Evolutionary conservation across 2,329 filamentous ascomycete species (phyloP), one percentile per base, ranked within the genome.

Genomic region (Curvularia spicifera): DNA sequence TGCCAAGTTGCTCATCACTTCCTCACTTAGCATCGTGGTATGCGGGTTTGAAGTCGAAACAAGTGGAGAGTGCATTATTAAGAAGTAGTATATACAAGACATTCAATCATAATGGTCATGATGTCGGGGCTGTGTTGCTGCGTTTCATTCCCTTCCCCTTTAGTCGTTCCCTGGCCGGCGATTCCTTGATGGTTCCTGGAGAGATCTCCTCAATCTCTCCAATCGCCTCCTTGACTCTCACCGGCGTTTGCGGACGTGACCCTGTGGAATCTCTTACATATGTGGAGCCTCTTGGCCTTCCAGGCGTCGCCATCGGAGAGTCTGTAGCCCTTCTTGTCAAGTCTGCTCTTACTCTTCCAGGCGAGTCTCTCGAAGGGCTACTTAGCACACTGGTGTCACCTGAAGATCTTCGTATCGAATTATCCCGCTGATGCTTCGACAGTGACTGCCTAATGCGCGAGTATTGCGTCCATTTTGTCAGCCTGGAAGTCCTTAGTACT

Each of bases 341-440:
- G 13, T 59, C 56, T 35, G 33, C 33, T 44, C 47, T 51, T 22
- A 56, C 47, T 12, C 56, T 56, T 29, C 57, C 57, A 3, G 53
- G 53, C 1, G 57, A 59, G 24, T 56, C 57, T 48, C 48, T 45
- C n/a, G 43, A 45, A 20, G 53, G 53, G 29, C 49, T 52, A 42
- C 39, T 44, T 3, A 52, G 10, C 33, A 51, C 55, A 18, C 40
- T 57, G 15, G 29, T 31, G 13, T 57, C 57, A 28, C 57, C 57
- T 3, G 55, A 57, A 26, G 50, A 18, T 49, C 53, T 70, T 65
- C 33, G 64, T 60, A 60, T 69, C 64, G 46, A 70, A 60, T 37
- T 62, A 66, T 29, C 66, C 63, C 22, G 74, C 33, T 45, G 66
- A 60, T 28, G 64, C 57, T 48, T 72, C 68, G 31, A 75, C 52